Evolutionary conservation across 495 filamentous ascomycete genomes (phyloP).

Genomic region (Hyaloscypha bicolor): DNA sequence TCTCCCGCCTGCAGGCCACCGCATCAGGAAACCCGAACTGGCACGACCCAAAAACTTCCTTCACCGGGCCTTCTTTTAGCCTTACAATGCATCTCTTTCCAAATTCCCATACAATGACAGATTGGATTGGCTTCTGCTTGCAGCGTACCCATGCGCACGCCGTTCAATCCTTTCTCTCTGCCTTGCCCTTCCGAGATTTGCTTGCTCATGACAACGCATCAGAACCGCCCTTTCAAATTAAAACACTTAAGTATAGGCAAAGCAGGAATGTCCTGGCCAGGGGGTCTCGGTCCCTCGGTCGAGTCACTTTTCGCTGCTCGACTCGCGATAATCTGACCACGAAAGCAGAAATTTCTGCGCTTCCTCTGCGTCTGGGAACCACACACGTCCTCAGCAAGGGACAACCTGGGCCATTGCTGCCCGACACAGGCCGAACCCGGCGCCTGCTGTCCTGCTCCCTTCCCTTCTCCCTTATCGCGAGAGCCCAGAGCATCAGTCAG

Average conservation of each 20-base stretch:
- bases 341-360: neutral
- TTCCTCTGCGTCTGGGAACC: neutral
- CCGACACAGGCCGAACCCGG: constrained; percentile 34
- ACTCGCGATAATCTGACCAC: constrained; percentile 3
- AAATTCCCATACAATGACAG: neutral
- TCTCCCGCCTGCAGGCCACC: neutral
- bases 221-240: neutral
- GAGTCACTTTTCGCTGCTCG: neutral
- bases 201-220: constrained; percentile 27
- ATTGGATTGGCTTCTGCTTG: neutral
- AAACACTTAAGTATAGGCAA: neutral
- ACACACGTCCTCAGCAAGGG: neutral
- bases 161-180: neutral
- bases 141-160: neutral
- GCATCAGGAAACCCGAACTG: neutral
- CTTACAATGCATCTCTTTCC: neutral
- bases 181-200: constrained; percentile 5
- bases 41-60: neutral
- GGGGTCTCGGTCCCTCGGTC: neutral
- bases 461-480: neutral
- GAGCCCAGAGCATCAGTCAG: neutral
- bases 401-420: constrained; percentile 31
- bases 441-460: neutral
- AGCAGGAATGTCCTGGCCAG: neutral
- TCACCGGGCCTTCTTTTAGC: neutral